Percentiles rank a stretch among this genome's conserved stretches.
These are phyloP conservation scores for Manihot esculenta DNA, from an alignment of 441 rosid species.

Conservation along the genomic window DNA sequence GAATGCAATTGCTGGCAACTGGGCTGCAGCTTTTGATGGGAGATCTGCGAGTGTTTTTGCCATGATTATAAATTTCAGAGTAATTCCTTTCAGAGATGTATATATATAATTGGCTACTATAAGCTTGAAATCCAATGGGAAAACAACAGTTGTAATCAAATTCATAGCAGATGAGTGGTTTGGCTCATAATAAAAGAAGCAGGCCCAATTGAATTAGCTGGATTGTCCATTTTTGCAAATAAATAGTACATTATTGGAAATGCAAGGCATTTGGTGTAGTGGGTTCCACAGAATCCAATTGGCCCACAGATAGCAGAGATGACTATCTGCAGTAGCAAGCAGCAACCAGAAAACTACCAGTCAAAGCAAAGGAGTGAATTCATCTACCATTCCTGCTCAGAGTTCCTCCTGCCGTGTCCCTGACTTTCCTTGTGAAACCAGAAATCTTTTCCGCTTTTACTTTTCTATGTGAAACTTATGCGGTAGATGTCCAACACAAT, in stretches of 20 bases:
- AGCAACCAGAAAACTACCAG: slow-evolving; percentile 8
- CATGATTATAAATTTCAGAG: too few relatives aligned
- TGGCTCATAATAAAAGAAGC: too few relatives aligned
- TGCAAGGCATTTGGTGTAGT: too few relatives aligned
- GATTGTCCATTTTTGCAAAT: too few relatives aligned
- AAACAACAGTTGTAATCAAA: too few relatives aligned
- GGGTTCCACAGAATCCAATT: neutral
- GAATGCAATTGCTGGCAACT: neutral
- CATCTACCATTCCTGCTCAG: slow-evolving; percentile 22
- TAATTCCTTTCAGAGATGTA: too few relatives aligned
- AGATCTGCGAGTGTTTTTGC: neutral
- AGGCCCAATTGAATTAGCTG: too few relatives aligned
- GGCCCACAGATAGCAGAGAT: neutral
- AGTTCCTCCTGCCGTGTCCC: neutral
- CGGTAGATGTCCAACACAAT: neutral
- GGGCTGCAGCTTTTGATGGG: neutral
- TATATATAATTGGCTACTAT: too few relatives aligned
- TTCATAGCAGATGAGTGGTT: too few relatives aligned
- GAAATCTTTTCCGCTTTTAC: neutral
- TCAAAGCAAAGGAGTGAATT: slow-evolving; percentile 10
- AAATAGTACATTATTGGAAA: too few relatives aligned
- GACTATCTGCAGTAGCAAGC: neutral
- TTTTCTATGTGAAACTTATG: neutral
- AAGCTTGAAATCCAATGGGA: too few relatives aligned
- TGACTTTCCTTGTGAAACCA: slow-evolving; percentile 20